These are phyloP conservation scores for Pyrrhoderma noxium DNA, from an alignment of 1,284 basidiomycete species.

Conservation along the genomic window DNA sequence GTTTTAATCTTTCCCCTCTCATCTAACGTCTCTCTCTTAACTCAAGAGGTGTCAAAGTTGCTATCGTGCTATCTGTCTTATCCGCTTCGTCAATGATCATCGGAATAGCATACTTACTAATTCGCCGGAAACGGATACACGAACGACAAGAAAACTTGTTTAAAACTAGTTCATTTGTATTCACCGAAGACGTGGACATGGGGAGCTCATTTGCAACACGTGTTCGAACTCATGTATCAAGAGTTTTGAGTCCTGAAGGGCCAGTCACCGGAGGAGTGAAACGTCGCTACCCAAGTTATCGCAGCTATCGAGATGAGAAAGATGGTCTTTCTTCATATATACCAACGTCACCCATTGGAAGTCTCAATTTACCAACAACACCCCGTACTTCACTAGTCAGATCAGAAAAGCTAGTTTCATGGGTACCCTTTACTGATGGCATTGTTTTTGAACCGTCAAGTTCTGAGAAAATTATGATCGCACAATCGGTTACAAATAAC, in stretches of 20 bases:
- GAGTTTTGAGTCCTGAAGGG: neutral
- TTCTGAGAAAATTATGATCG: too few relatives aligned
- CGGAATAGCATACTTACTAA: too few relatives aligned
- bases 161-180: conserved; percentile 11
- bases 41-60: too few relatives aligned
- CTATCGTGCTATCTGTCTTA: too few relatives aligned
- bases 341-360: conserved; percentile 13
- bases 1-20: too few relatives aligned
- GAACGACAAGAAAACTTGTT: neutral
- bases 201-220: conserved; percentile 15
- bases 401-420: conserved; percentile 4
- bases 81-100: too few relatives aligned
- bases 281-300: conserved; percentile 10
- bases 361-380: neutral
- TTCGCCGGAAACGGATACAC: conserved; percentile 3
- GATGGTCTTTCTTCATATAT: conserved; percentile 9
- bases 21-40: too few relatives aligned
- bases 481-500: too few relatives aligned
- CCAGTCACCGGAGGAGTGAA: neutral
- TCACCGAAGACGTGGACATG: conserved; percentile 18
- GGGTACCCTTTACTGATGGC: conserved; percentile 1
- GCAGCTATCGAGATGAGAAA: conserved; percentile 11
- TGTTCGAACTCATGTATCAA: conserved; percentile 6
- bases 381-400: neutral
- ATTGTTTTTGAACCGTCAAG: too few relatives aligned